These are phyloP conservation scores for Rhipidocladum racemiflorum DNA, from an alignment of 176 grass and related monocot species.

Conservation along the genomic window DNA sequence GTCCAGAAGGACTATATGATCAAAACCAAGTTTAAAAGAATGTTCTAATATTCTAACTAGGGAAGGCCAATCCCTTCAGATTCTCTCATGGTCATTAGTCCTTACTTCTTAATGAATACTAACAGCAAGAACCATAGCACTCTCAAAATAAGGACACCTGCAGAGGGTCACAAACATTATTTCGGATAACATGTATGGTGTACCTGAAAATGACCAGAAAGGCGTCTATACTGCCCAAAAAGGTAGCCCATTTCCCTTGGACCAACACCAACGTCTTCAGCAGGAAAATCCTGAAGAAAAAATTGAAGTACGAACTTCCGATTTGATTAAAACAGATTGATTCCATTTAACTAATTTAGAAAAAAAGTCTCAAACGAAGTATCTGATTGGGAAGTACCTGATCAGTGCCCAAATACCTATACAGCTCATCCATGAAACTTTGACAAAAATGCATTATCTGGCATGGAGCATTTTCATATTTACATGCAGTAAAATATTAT, in stretches of 20 bases:
- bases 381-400: constrained; percentile 54
- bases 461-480: constrained; percentile 35
- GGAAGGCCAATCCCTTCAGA: neutral
- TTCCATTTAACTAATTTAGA: constrained; percentile 13
- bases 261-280: constrained; percentile 95
- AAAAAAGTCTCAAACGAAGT: neutral
- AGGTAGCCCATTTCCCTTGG: constrained; percentile 97
- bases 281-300: constrained; percentile 76
- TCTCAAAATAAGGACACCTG: neutral
- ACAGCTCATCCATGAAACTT: constrained; percentile 98
- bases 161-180: constrained; percentile 3
- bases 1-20: neutral
- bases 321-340: constrained; percentile 8
- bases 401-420: constrained; percentile 94
- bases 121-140: neutral
- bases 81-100: neutral
- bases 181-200: neutral
- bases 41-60: constrained; percentile 2
- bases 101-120: neutral
- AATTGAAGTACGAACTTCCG: neutral
- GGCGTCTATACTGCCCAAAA: constrained; percentile 94
- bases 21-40: neutral
- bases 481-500: constrained; percentile 3
- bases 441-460: constrained; percentile 99
- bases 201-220: constrained; percentile 99